Conservation (phyloP, 441 rosid species). For the Erodium moschatum region DNA sequence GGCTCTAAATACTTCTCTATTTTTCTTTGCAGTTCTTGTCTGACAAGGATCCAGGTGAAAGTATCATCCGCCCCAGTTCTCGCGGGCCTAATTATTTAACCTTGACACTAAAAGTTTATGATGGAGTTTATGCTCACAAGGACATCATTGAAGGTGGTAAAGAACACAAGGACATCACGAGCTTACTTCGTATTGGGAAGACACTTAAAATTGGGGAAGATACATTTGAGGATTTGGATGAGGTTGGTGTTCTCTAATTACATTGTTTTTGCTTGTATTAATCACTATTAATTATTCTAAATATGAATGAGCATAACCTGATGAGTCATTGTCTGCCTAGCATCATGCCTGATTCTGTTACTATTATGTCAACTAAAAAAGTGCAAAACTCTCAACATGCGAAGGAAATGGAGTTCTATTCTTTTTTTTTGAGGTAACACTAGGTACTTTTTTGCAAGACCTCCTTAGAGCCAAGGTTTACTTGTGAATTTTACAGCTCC, state of each 20-base stretch:
- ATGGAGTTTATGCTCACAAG: conserved; percentile 85
- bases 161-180: conserved; percentile 87
- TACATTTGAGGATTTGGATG: conserved; percentile 93
- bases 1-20: neutral
- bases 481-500: neutral
- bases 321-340: neutral
- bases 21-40: conserved; percentile 51
- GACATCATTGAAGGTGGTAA: conserved; percentile 91
- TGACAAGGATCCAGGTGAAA: conserved; percentile 89
- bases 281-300: neutral
- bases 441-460: neutral
- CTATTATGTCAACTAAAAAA: neutral
- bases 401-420: neutral
- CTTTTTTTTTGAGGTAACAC: neutral
- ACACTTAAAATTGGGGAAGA: conserved; percentile 90
- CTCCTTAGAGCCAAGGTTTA: neutral
- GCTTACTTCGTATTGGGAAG: conserved; percentile 89
- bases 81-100: conserved; percentile 89
- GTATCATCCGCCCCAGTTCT: conserved; percentile 86
- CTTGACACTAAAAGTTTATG: conserved; percentile 71
- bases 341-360: neutral
- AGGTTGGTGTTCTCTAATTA: conserved; percentile 36
- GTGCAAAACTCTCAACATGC: neutral
- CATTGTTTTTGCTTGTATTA: neutral
- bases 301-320: neutral